These are phyloP conservation scores for Sextonia rubra DNA, from an alignment of 164 flowering plant genomes.

Conservation along the genomic window DNA sequence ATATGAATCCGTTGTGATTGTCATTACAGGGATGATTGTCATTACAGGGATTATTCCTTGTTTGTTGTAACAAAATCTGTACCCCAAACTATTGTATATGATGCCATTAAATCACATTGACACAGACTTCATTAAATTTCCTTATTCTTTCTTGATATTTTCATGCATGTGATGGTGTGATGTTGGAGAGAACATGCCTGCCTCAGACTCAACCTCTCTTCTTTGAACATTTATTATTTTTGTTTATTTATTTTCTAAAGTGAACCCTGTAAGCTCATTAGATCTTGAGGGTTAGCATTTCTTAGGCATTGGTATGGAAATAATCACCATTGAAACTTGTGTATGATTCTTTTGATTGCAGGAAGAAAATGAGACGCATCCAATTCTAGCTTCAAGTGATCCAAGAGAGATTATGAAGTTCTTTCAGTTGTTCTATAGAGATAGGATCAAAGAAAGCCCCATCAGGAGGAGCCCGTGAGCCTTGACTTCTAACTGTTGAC, in stretches of 20 bases:
- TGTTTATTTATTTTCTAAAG: neutral
- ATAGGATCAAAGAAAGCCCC: slow-evolving; percentile 57
- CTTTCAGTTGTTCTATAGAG: slow-evolving; percentile 65
- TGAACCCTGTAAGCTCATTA: neutral
- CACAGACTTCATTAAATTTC: too few relatives aligned
- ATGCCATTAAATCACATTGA: too few relatives aligned
- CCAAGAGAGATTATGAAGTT: slow-evolving; percentile 70
- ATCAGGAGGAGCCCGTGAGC: slow-evolving; percentile 79
- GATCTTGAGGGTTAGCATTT: neutral
- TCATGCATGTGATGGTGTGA: too few relatives aligned
- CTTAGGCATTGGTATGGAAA: neutral
- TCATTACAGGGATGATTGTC: too few relatives aligned
- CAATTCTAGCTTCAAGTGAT: slow-evolving; percentile 48
- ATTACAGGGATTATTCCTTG: too few relatives aligned
- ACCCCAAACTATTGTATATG: too few relatives aligned
- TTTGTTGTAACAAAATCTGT: too few relatives aligned
- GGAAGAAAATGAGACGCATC: slow-evolving; percentile 71
- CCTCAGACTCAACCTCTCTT: neutral
- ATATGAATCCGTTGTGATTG: too few relatives aligned
- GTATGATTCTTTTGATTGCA: slow-evolving; percentile 28
- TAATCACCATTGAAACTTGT: slow-evolving; percentile 2
- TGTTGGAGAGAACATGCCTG: neutral
- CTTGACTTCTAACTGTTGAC: slow-evolving; percentile 12
- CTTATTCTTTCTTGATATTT: too few relatives aligned
- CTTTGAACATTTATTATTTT: neutral